Conservation (phyloP, 2,329 filamentous ascomycete species). For the Aspergillus pseudoglaucus region DNA sequence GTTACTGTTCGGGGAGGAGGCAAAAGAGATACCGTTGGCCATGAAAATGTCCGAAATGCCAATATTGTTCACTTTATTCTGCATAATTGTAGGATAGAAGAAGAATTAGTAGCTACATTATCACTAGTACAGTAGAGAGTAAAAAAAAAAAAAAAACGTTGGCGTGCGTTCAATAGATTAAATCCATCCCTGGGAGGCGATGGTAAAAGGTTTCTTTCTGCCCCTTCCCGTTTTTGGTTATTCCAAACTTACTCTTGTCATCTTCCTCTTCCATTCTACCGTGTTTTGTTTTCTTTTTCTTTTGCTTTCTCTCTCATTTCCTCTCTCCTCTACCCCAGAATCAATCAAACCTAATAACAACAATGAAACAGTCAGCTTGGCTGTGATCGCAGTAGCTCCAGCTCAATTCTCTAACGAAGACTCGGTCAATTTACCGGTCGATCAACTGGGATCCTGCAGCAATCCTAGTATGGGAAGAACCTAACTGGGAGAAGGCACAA, state of each 20-base stretch:
- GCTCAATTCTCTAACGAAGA: neutral
- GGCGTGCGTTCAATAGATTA: too few species aligned
- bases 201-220: too few species aligned
- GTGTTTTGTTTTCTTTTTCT: neutral
- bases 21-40: too few species aligned
- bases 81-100: too few species aligned
- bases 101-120: too few species aligned
- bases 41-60: neutral
- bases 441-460: slow-evolving; percentile 22
- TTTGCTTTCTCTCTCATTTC: neutral
- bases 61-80: neutral
- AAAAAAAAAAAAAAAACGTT: too few species aligned
- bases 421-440: slow-evolving; percentile 15
- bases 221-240: neutral
- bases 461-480: slow-evolving; percentile 20
- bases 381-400: neutral
- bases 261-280: neutral
- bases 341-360: too few species aligned
- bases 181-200: too few species aligned
- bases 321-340: neutral
- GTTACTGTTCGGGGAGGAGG: too few species aligned
- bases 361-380: neutral
- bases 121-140: too few species aligned
- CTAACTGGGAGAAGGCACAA: neutral
- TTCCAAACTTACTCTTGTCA: neutral